A percentile compares a stretch with the other conserved stretches of the same genome.
Conservation (phyloP, 305 asterid species). For the Fraxinus albicans region DNA sequence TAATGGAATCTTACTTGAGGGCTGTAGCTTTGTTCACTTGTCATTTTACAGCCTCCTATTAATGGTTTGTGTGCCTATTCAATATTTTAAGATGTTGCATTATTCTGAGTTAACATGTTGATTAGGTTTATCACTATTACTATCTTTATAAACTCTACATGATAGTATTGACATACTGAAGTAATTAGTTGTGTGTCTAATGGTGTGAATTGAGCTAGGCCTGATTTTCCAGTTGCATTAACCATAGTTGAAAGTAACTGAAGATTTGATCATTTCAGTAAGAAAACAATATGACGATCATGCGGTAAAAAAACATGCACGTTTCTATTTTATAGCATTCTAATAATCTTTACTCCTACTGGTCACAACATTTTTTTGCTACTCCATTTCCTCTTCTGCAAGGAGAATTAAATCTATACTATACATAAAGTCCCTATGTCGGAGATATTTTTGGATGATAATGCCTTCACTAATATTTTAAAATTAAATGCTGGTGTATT, state of each 20-base stretch:
- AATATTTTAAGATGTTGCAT: not conserved
- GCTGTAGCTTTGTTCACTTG: not conserved
- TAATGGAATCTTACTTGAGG: not conserved
- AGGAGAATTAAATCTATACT: not conserved
- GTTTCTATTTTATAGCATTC: not conserved
- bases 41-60: not conserved
- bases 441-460: not conserved
- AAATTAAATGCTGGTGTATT: not conserved
- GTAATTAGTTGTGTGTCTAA: not conserved
- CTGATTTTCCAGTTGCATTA: not conserved
- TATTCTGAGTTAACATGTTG: conserved; percentile 1
- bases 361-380: not conserved
- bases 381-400: not conserved
- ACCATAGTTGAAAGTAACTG: not conserved
- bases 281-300: not conserved
- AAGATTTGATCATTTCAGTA: not conserved
- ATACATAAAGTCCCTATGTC: not conserved
- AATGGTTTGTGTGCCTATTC: not conserved
- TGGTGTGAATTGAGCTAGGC: not conserved
- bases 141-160: not conserved
- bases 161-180: not conserved
- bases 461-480: not conserved
- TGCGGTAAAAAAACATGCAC: not conserved
- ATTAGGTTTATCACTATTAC: not conserved
- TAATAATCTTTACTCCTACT: not conserved